Base-by-base conservation (phyloP, 257 asterid species). In the Solanum bulbocastanum region DNA sequence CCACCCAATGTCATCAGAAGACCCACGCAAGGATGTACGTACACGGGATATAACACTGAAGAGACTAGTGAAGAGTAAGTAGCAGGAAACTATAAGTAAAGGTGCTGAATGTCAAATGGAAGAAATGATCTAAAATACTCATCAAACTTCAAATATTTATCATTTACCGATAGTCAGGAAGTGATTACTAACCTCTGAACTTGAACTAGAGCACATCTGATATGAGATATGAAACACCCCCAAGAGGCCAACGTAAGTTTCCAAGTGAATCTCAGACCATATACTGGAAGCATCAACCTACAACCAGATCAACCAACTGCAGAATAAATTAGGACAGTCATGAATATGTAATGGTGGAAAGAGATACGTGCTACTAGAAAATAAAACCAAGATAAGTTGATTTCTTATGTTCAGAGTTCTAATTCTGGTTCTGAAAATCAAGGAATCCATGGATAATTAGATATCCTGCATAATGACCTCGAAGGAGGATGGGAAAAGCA, bases 1-100 rank as follows among this genome's bases (percentile, higher is more conserved):
- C 99, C 99, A 97, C 60, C 99, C 99, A 88, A 97, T 96, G 89
- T 96, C 99, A 91, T 92, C 94, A 83, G 98, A 93, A 87, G 99
- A 97, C 66, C 99, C 99, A 83, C 65, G 94, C 88, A 95, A 91
- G 72, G 98, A 91, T 90, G 52, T 94, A 78, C 90, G 62, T 33
- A 94, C 90, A 86, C 97, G 94, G 39, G 93, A 91, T 83, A 90
- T 86, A 86, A 93, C 11, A 58, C 99, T 97, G 88, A 85, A 84
- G 86, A 76, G 87, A 86, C 10, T 76, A 83, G n/a, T 71, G 72
- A 71, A 90, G 69, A 81, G 86, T 30, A 23, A 69, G 74, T 40
- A 33, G 27, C 82, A 71, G 74, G 65, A 71, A 84, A 15, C 37
- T 32, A 36, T 33, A 83, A 39, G 56, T 36, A 37, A 73, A 65